Percentiles rank a stretch among this genome's conserved stretches.
Evolutionary conservation across 768 basidiomycete species (phyloP).

Genomic region (Panaeolus cyanescens): DNA sequence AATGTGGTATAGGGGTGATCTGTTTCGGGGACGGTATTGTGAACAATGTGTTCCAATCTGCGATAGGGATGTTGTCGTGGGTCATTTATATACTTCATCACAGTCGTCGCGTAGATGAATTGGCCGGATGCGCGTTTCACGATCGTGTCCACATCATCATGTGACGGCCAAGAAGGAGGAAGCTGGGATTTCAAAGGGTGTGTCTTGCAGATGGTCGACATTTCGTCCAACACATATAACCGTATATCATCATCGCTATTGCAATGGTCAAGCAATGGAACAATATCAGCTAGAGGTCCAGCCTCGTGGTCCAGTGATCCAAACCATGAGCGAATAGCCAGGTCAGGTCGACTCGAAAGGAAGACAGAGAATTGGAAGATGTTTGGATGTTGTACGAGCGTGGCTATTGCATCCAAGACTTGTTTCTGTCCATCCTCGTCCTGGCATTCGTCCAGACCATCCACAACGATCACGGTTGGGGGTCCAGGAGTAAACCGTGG

Average conservation of each 20-base stretch:
- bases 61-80: constrained; percentile 1
- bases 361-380: not conserved
- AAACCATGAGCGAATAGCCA: not conserved
- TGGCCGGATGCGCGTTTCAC: constrained; percentile 9
- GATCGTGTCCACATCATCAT: not conserved
- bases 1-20: not conserved
- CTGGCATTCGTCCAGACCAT: constrained; percentile 21
- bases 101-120: constrained; percentile 11
- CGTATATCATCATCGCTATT: constrained; percentile 9
- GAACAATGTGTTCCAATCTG: not conserved
- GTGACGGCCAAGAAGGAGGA: constrained; percentile 6
- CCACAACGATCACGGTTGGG: constrained; percentile 15
- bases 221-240: not conserved
- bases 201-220: not conserved
- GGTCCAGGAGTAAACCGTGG: too few species aligned
- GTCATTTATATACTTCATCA: constrained; percentile 7
- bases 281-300: too few species aligned
- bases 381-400: too few species aligned
- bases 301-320: constrained; percentile 6
- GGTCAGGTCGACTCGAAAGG: constrained; percentile 14
- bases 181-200: not conserved
- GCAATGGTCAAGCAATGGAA: constrained; percentile 7
- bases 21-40: not conserved
- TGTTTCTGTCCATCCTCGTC: constrained; percentile 5
- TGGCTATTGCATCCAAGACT: too few species aligned